phyloP scores from a whole-genome alignment of 345 rosid species.

The Mangifera indica region DNA sequence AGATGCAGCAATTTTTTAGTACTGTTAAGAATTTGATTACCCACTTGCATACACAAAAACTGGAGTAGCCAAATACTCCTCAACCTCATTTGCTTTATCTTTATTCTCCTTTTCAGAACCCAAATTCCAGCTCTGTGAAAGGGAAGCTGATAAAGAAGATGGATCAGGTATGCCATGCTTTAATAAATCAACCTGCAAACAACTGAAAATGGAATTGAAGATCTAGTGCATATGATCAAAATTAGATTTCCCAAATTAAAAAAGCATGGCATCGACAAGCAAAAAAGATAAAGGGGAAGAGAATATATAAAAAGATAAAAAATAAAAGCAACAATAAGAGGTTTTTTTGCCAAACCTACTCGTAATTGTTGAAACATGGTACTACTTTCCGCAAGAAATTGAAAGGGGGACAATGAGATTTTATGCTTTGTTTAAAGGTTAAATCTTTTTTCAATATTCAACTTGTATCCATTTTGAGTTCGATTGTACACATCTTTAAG shows the following conservation, averaged over 20 bases:
- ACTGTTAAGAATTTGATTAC: constrained; percentile 25
- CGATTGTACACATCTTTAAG: neutral
- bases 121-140: constrained; percentile 39
- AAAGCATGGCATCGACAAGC: neutral
- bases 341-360: neutral
- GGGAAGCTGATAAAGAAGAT: constrained; percentile 46
- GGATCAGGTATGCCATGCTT: constrained; percentile 88
- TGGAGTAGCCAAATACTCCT: constrained; percentile 70
- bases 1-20: neutral
- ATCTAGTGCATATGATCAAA: neutral
- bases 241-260: neutral
- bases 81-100: constrained; percentile 48
- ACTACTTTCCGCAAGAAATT: too few relatives aligned
- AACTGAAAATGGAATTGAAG: neutral
- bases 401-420: neutral
- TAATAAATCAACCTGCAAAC: constrained; percentile 72
- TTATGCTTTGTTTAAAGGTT: neutral
- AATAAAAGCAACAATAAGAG: too few relatives aligned
- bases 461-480: constrained; percentile 2
- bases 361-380: neutral
- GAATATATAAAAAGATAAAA: neutral
- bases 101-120: constrained; percentile 53
- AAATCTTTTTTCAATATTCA: neutral
- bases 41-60: constrained; percentile 77
- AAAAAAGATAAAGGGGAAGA: neutral